phyloP scores from a whole-genome alignment of 805 yeast species.

The Kodamaea kaohsiungensis region DNA sequence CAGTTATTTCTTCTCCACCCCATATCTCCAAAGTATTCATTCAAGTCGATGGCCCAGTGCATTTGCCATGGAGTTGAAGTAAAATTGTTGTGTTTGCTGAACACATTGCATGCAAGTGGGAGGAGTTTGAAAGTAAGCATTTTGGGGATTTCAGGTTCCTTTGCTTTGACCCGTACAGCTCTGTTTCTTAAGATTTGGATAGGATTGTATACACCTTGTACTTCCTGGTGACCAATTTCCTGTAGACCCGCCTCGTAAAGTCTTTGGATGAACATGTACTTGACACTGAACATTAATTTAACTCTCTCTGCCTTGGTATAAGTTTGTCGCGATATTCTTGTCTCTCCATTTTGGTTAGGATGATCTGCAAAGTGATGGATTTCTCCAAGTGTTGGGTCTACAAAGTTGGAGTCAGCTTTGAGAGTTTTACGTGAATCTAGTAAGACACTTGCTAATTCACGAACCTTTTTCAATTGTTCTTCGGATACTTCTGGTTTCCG shows the following conservation, averaged over 20 bases:
- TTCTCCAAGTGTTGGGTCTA: constrained; percentile 25
- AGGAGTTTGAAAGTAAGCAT: constrained; percentile 44
- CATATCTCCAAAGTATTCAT: constrained; percentile 57
- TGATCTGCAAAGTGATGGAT: constrained; percentile 7
- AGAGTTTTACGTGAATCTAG: constrained; percentile 45
- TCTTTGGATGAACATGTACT: constrained; percentile 50
- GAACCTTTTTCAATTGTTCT: constrained; percentile 26
- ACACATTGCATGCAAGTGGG: constrained; percentile 67
- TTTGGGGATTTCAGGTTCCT: constrained; percentile 28
- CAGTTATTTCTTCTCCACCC: constrained; percentile 60
- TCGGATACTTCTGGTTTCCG: constrained; percentile 1
- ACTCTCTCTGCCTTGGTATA: constrained; percentile 51
- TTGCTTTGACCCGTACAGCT: constrained; percentile 46
- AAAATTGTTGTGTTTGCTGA: constrained; percentile 41
- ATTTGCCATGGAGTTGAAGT: constrained; percentile 37
- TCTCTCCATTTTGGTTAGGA: constrained; percentile 3
- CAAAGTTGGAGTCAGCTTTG: constrained; percentile 42
- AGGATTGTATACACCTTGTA: constrained; percentile 78
- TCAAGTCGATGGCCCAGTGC: constrained; percentile 65
- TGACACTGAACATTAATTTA: constrained; percentile 47
- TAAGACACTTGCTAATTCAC: constrained; percentile 31
- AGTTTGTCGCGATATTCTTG: constrained; percentile 36
- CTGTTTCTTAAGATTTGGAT: constrained; percentile 80
- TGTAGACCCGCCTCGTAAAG: constrained; percentile 24
- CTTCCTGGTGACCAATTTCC: constrained; percentile 40